Base-by-base conservation (phyloP, 2,329 filamentous ascomycete genomes). In the Ophiostoma pallidulum region DNA sequence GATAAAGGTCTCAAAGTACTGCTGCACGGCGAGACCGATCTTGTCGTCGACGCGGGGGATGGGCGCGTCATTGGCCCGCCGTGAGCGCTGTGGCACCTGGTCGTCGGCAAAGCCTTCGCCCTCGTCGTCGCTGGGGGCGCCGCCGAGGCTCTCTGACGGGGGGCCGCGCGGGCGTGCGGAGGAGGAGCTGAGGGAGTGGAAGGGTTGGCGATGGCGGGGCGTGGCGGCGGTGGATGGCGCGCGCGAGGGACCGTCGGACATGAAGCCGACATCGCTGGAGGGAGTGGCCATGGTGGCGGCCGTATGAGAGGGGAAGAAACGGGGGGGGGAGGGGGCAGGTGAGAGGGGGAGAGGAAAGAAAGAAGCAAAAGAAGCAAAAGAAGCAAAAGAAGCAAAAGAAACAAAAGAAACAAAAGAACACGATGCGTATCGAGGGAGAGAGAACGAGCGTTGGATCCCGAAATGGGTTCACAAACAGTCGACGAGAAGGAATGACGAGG, bases 1-100 rank as follows among this genome's bases (percentile, higher is more conserved):
- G 22, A 94, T 77, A 60, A 92, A 94, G 54, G 76, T 74, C 64
- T 90, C 82, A 60, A 94, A 92, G 49, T 83, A 78, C 48, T 82
- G 73, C 60, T 87, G 84, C 22, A 91, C 77, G 46, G 82, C 77
- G 54, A 86, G 73, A 52, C 84, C 86, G 42, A 87, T 83, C 50
- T 75, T 75, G 64, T 94, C 87, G 53, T 88, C 81, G 7, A 91
- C 85, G 49, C 78, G 75, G 6, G 84, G 80, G 28, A 92, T 75
- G 44, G 69, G 73, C 51, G 67, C 60, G 20, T 66, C 59, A 48
- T 77, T 69, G 39, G 67, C 64, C 19, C 70, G 62, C 50, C 76
- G 68, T 50, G 72, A 64, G 50, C 69, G 69, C 40, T 66, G 64
- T 1, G 78, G 78, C 9, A 82, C 69, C 60, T 81, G 77, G 57